Conservation (phyloP, 2,329 filamentous ascomycete genomes). For the Pseudopithomyces maydicus region DNA sequence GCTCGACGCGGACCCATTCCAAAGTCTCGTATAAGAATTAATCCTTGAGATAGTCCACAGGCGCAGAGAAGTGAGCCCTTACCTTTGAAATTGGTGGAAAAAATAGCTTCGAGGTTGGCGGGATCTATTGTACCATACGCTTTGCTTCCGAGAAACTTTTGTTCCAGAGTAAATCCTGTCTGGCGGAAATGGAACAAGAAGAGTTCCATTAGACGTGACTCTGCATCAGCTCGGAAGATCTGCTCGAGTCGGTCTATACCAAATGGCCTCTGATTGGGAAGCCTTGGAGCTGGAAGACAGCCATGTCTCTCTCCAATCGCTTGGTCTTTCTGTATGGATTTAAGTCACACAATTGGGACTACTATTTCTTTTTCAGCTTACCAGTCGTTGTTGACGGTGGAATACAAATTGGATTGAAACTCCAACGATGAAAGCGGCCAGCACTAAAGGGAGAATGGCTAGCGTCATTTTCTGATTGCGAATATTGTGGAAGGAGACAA, state of each 20-base stretch:
- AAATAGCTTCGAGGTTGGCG: constrained; percentile 28
- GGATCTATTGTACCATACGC: constrained; percentile 30
- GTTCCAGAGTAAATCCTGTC: constrained; percentile 31
- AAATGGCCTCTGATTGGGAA: constrained; percentile 24
- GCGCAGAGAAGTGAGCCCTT: neutral
- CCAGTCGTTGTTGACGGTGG: constrained; percentile 2
- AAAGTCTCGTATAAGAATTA: constrained; percentile 39
- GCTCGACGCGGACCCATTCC: constrained; percentile 39
- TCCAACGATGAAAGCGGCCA: neutral
- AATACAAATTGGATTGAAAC: constrained; percentile 3
- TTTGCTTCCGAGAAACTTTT: constrained; percentile 23
- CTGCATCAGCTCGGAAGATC: constrained; percentile 25
- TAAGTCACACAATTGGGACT: neutral
- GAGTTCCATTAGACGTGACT: constrained; percentile 31
- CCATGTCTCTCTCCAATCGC: constrained; percentile 17
- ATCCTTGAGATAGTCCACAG: neutral
- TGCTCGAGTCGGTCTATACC: constrained; percentile 29
- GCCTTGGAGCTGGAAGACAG: constrained; percentile 22
- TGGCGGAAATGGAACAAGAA: constrained; percentile 43
- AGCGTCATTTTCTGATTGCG: constrained; percentile 2
- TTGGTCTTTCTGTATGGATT: constrained; percentile 12
- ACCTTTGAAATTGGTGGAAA: constrained; percentile 27
- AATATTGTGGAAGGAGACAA: neutral
- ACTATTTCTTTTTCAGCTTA: neutral
- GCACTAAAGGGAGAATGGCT: neutral